Evolutionary conservation across 306 rosid species (phyloP), one percentile per base, ranked within the genome.

Genomic region (Aeschynomene evenia): DNA sequence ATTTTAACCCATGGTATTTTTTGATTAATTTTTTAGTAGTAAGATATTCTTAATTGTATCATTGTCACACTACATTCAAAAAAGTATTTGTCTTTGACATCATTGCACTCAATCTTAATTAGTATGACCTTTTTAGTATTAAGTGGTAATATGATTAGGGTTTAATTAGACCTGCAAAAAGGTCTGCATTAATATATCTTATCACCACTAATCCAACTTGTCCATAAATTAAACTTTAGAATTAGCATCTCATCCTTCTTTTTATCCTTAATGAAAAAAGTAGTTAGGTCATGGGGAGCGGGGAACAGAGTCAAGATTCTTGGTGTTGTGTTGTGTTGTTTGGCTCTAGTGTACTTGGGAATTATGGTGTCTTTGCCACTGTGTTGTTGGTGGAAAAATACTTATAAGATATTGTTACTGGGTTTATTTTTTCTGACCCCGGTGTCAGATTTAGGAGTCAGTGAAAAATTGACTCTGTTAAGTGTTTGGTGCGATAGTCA

Each of bases 161-260:
- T 43, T n/a, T 43, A 43, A 14, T 12, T 28, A 29, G 42, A 63
- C 2, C 19, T n/a, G 9, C 5, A 63, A 63, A 59, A 48, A 16
- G 43, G 43, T 28, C 18, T 48, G 16, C 13, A 29, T 11, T 55
- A 65, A 24, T 37, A 48, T 28, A 28, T 46, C 12, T 29, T 48
- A 66, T 66, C 6, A n/a, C 16, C 48, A 52, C 34, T n/a, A n/a
- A n/a, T n/a, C 48, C 54, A 48, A 48, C 59, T 66, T 11, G 71
- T 19, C 42, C 46, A 54, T 48, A 3, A 23, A 48, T 14, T 19
- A n/a, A n/a, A n/a, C 5, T 46, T 19, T 23, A 14, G 69, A 63
- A 63, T 23, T 26, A 12, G 49, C 29, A 55, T 6, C 62, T 28
- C 61, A n/a, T 28, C 37, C 51, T n/a, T 39, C n/a, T 45, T 40